Evolutionary conservation across 768 basidiomycete genomes (phyloP).

Genomic region (Hericium rajendrae): DNA sequence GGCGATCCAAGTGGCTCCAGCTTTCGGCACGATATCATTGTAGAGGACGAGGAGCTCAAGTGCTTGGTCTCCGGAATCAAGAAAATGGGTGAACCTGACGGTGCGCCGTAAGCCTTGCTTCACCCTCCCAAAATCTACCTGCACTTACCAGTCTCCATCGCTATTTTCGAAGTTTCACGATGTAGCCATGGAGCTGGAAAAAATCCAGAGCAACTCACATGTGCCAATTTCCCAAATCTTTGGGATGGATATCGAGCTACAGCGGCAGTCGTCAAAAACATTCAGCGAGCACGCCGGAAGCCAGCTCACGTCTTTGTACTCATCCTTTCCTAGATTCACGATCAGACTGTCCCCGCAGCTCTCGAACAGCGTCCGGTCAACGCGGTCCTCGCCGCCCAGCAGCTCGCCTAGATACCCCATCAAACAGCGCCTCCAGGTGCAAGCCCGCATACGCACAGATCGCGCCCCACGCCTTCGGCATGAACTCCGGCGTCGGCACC

Average conservation of each 20-base stretch:
- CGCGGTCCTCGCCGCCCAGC: slow-evolving; percentile 26
- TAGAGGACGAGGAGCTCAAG: slow-evolving; percentile 27
- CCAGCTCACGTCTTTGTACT: slow-evolving; percentile 17
- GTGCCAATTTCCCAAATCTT: slow-evolving; percentile 29
- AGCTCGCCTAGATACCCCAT: slow-evolving; percentile 22
- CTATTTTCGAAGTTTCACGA: not conserved
- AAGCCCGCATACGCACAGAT: slow-evolving; percentile 8
- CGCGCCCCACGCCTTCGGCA: slow-evolving; percentile 19
- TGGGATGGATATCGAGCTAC: slow-evolving; percentile 17
- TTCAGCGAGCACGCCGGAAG: not conserved
- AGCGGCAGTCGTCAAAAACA: not conserved
- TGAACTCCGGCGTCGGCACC: slow-evolving; percentile 18
- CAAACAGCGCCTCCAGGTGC: not conserved
- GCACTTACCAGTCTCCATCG: slow-evolving; percentile 20
- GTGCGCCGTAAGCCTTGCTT: not conserved
- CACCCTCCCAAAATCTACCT: not conserved
- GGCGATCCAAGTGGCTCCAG: slow-evolving; percentile 28
- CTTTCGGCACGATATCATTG: slow-evolving; percentile 24
- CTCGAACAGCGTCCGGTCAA: slow-evolving; percentile 20
- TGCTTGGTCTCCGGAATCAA: slow-evolving; percentile 31
- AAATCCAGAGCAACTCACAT: slow-evolving; percentile 6
- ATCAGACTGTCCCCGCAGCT: slow-evolving; percentile 26
- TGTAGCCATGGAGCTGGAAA: no score
- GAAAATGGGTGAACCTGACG: slow-evolving; percentile 23
- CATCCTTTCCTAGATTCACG: slow-evolving; percentile 25